Evolutionary conservation across 2,329 filamentous ascomycete species (phyloP).

Genomic region (Juglanconis sp.): DNA sequence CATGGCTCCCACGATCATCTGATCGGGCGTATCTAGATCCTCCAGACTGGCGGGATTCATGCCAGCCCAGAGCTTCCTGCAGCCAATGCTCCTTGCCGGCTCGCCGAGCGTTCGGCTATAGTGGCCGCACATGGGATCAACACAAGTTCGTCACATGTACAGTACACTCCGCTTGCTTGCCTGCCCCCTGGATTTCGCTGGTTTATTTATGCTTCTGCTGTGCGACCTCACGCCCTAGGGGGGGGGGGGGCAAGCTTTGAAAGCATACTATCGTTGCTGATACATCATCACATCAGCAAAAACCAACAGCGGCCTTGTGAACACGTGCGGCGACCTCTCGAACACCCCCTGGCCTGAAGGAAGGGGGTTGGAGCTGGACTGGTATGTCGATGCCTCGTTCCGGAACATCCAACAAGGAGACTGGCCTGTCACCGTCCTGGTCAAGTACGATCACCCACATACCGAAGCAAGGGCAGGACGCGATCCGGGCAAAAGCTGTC

Average conservation of each 20-base stretch:
- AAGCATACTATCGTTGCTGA: not conserved
- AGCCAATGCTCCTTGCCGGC: not conserved
- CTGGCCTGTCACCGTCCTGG: not conserved
- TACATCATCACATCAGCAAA: conserved; percentile 8
- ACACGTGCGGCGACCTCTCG: not conserved
- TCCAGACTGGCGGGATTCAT: conserved; percentile 15
- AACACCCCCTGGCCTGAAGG: not conserved
- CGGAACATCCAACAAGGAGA: not conserved
- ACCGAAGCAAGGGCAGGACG: not conserved
- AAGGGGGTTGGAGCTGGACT: not conserved
- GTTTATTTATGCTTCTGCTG: conserved; percentile 2
- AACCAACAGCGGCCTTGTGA: not conserved
- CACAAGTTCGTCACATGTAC: not conserved
- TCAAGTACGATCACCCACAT: not conserved
- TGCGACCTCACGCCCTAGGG: not conserved
- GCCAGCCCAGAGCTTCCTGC: conserved; percentile 1
- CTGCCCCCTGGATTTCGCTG: not conserved
- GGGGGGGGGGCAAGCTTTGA: not conserved
- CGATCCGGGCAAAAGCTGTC: not conserved
- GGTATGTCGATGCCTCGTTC: not conserved
- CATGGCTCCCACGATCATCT: conserved; percentile 15
- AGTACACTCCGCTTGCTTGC: conserved; percentile 1
- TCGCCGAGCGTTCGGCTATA: not conserved
- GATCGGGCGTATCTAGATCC: conserved; percentile 17
- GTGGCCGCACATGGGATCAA: not conserved